Conservation (phyloP, 345 rosid genomes). For the Sonneratia alba region DNA sequence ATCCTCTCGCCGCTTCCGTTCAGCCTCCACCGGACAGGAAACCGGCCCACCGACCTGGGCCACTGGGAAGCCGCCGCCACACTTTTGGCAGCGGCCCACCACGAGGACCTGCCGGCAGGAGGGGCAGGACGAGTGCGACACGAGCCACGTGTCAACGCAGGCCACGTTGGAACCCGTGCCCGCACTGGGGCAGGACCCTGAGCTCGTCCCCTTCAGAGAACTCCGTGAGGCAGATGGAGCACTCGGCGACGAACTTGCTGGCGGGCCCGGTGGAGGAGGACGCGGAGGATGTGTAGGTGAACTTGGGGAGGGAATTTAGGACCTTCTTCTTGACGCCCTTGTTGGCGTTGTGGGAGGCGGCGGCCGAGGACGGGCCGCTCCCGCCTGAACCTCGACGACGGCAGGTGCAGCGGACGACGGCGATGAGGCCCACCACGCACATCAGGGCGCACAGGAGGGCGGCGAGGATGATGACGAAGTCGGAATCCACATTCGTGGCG, state of each 20-base stretch:
- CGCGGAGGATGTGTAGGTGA: constrained; percentile 35
- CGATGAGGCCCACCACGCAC: constrained; percentile 57
- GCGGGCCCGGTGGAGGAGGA: background rate
- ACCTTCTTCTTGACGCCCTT: constrained; percentile 64
- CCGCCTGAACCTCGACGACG: constrained; percentile 22
- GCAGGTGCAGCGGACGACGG: constrained; percentile 55
- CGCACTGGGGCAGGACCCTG: constrained; percentile 32
- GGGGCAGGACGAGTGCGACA: constrained; percentile 36
- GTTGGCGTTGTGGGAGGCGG: constrained; percentile 16
- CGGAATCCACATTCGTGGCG: constrained; percentile 30
- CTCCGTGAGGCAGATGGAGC: constrained; percentile 34
- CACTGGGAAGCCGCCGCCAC: constrained; percentile 25
- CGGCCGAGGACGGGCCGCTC: background rate
- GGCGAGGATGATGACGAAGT: constrained; percentile 54
- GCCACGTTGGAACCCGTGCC: constrained; percentile 34
- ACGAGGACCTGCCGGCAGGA: constrained; percentile 33
- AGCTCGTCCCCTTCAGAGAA: constrained; percentile 29
- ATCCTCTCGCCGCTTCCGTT: constrained; percentile 15
- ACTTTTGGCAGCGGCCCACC: constrained; percentile 26
- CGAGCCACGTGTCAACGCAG: constrained; percentile 39
- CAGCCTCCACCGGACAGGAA: background rate
- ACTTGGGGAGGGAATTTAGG: constrained; percentile 49
- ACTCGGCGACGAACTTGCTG: constrained; percentile 20
- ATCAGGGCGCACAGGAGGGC: constrained; percentile 68
- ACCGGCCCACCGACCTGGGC: background rate